Conservation (phyloP, 164 flowering plant genomes). For the Aristolochia californica region DNA sequence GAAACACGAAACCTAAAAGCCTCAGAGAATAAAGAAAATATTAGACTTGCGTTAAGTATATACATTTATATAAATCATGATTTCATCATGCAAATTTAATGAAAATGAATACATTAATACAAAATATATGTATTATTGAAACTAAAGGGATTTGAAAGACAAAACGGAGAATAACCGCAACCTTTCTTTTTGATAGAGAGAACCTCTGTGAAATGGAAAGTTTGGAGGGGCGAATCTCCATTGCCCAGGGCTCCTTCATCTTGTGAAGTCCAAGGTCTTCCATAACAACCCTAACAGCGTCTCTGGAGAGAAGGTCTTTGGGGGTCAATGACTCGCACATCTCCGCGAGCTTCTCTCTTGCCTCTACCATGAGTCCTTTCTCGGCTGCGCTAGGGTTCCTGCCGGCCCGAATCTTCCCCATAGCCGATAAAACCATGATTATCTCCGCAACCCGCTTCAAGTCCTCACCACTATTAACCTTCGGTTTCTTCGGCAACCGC, state of each 20-base stretch:
- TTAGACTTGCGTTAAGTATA: too few relatives aligned
- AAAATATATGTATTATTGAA: too few relatives aligned
- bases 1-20: too few relatives aligned
- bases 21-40: too few relatives aligned
- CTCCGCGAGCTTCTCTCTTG: slow-evolving; percentile 45
- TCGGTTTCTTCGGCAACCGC: slow-evolving; percentile 20
- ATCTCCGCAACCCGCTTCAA: slow-evolving; percentile 69
- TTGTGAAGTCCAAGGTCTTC: slow-evolving; percentile 78
- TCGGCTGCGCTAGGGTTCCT: slow-evolving; percentile 48
- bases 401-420: slow-evolving; percentile 61
- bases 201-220: slow-evolving; percentile 61
- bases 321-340: slow-evolving; percentile 54
- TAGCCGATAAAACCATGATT: slow-evolving; percentile 54
- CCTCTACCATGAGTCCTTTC: slow-evolving; percentile 55
- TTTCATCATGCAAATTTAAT: too few relatives aligned
- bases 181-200: slow-evolving; percentile 49
- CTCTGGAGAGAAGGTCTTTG: slow-evolving; percentile 51
- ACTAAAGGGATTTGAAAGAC: too few relatives aligned
- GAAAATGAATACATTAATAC: too few relatives aligned
- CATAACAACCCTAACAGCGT: slow-evolving; percentile 42
- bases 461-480: slow-evolving; percentile 13
- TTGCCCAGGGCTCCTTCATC: slow-evolving; percentile 36
- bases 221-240: slow-evolving; percentile 46
- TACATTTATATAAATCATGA: too few relatives aligned
- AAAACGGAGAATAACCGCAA: slow-evolving; percentile 2